Percentiles rank a stretch among this genome's conserved stretches.
Evolutionary conservation across 768 basidiomycete species (phyloP).

Genomic region (Arthromyces matolae): DNA sequence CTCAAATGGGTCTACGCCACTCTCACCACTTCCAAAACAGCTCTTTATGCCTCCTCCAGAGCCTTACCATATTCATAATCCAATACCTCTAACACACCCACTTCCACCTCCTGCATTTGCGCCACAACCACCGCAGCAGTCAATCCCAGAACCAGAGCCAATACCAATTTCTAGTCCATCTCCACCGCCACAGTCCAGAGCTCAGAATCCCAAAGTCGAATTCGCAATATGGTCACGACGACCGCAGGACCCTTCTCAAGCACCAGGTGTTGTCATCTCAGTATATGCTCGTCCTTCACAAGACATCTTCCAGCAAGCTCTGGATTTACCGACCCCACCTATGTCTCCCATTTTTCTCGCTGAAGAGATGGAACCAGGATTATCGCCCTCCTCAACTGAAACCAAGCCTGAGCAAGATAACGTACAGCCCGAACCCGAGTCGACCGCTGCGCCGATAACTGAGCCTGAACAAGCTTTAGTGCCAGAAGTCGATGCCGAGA

Average conservation of each 20-base stretch:
- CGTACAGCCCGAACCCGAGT: neutral
- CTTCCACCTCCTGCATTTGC: neutral
- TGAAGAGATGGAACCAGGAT: constrained; percentile 10
- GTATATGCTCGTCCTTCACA: constrained; percentile 58
- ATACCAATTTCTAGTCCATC: neutral
- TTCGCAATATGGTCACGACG: constrained; percentile 76
- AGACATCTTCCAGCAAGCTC: constrained; percentile 52
- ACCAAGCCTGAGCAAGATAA: neutral
- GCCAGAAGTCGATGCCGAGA: too few species aligned
- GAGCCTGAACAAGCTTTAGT: neutral
- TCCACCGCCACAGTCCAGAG: constrained; percentile 3
- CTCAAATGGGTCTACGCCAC: constrained; percentile 18
- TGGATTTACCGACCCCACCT: constrained; percentile 50
- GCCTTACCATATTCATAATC: constrained; percentile 9
- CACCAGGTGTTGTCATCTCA: constrained; percentile 72
- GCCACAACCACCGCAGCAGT: neutral
- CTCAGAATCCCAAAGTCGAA: constrained; percentile 18
- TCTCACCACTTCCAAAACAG: constrained; percentile 64
- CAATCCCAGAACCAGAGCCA: neutral
- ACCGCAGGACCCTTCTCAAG: constrained; percentile 57
- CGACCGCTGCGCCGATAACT: too few species aligned
- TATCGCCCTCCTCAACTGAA: constrained; percentile 1
- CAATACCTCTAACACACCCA: constrained; percentile 2
- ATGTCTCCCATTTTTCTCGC: constrained; percentile 29
- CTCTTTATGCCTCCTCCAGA: constrained; percentile 45